Conservation (phyloP, 2,329 filamentous ascomycete species). For the Colletotrichum godetiae region DNA sequence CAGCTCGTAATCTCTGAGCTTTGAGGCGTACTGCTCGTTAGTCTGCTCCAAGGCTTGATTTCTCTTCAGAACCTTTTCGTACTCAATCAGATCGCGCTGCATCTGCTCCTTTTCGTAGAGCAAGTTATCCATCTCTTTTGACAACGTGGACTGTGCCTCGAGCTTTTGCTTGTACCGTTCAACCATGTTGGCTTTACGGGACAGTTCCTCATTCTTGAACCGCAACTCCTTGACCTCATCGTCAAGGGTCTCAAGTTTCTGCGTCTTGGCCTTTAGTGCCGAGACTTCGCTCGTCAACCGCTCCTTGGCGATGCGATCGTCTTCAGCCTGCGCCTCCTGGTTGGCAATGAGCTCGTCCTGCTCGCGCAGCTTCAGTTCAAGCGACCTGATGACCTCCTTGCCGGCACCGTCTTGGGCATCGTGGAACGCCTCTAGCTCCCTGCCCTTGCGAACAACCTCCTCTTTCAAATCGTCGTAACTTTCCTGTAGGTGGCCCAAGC, state of each 20-base stretch:
- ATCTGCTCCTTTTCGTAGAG: conserved; percentile 66
- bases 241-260: conserved; percentile 62
- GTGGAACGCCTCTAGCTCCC: conserved; percentile 62
- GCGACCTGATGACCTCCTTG: conserved; percentile 62
- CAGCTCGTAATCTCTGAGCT: conserved; percentile 46
- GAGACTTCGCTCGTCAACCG: conserved; percentile 61
- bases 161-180: conserved; percentile 73
- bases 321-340: conserved; percentile 74
- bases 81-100: conserved; percentile 55
- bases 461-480: conserved; percentile 74
- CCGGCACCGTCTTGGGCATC: conserved; percentile 63
- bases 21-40: conserved; percentile 46
- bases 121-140: conserved; percentile 66
- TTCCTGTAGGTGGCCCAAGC: conserved; percentile 69
- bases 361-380: conserved; percentile 70
- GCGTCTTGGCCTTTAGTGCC: conserved; percentile 57
- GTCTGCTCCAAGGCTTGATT: conserved; percentile 49
- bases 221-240: conserved; percentile 71
- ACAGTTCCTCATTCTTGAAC: conserved; percentile 67
- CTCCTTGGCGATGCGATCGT: conserved; percentile 57
- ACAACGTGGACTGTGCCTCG: conserved; percentile 65
- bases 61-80: conserved; percentile 48
- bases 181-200: conserved; percentile 72
- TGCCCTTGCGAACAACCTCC: conserved; percentile 68
- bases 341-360: conserved; percentile 78